These are phyloP conservation scores for Pulveroboletus sp. DNA, from an alignment of 768 basidiomycete genomes.

Conservation along the genomic window DNA sequence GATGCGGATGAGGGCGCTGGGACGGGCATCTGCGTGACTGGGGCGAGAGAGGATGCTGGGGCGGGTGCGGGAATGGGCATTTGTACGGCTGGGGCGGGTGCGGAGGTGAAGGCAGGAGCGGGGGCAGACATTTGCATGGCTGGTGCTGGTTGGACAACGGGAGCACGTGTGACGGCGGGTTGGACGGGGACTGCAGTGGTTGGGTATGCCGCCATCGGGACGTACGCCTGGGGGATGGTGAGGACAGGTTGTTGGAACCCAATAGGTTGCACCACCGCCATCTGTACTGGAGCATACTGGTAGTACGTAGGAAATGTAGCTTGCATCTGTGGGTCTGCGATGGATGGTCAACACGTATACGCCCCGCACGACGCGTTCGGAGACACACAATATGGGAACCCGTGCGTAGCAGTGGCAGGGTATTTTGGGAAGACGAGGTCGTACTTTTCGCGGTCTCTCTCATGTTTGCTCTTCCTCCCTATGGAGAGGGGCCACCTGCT, in stretches of 20 bases:
- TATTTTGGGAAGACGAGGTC: slow-evolving; percentile 14
- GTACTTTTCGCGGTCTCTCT: slow-evolving; percentile 16
- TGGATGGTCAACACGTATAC: slow-evolving; percentile 9
- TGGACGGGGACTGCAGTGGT: slow-evolving; percentile 9
- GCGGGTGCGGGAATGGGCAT: slow-evolving; percentile 11
- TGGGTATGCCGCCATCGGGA: slow-evolving; percentile 24
- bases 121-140: slow-evolving; percentile 16
- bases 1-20: neutral
- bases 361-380: neutral
- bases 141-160: slow-evolving; percentile 1
- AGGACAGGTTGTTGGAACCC: slow-evolving; percentile 26
- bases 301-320: slow-evolving; percentile 25
- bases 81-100: slow-evolving; percentile 4
- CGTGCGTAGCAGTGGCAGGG: slow-evolving; percentile 8
- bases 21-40: slow-evolving; percentile 2
- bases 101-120: neutral
- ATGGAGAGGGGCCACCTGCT: slow-evolving; percentile 18
- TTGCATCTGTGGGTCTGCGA: slow-evolving; percentile 24
- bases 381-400: slow-evolving; percentile 25
- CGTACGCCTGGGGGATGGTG: slow-evolving; percentile 25
- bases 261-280: slow-evolving; percentile 19
- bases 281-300: slow-evolving; percentile 26
- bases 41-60: neutral
- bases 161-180: slow-evolving; percentile 4
- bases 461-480: slow-evolving; percentile 16